Percentiles rank a stretch among this genome's conserved stretches.
Evolutionary conservation across 805 yeast species (phyloP).

Genomic region (Maudiozyma bulderi): DNA sequence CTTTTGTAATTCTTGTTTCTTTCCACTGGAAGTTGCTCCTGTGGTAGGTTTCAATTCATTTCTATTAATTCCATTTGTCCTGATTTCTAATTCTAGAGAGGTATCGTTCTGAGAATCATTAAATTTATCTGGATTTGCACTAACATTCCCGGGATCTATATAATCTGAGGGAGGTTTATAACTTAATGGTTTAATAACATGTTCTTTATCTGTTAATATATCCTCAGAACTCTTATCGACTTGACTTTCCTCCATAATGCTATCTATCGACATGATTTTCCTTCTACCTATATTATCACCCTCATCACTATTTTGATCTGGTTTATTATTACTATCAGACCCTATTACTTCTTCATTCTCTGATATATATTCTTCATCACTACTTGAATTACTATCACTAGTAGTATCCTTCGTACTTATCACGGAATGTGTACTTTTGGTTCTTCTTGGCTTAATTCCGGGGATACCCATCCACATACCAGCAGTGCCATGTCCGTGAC

Average conservation of each 20-base stretch:
- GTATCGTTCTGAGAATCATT: neutral
- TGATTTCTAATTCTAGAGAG: neutral
- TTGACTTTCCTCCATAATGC: slow-evolving; percentile 4
- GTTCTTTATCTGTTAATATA: neutral
- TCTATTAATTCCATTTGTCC: neutral
- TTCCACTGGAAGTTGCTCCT: neutral
- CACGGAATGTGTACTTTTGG: slow-evolving; percentile 22
- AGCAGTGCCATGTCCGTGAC: slow-evolving; percentile 2
- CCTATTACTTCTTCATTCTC: slow-evolving; percentile 18
- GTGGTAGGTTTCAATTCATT: neutral
- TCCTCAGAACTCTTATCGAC: neutral
- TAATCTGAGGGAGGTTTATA: slow-evolving; percentile 8
- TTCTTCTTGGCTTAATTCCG: slow-evolving; percentile 24
- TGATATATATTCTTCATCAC: slow-evolving; percentile 35
- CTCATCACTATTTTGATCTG: slow-evolving; percentile 7
- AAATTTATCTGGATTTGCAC: neutral
- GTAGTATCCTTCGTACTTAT: slow-evolving; percentile 17
- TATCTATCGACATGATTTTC: slow-evolving; percentile 32
- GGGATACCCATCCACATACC: slow-evolving; percentile 9
- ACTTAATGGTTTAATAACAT: slow-evolving; percentile 11
- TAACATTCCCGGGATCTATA: neutral
- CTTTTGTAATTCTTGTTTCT: neutral
- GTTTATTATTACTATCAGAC: slow-evolving; percentile 1
- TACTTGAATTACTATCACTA: slow-evolving; percentile 7
- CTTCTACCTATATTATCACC: slow-evolving; percentile 21